phyloP scores from a whole-genome alignment of 2,329 filamentous ascomycete genomes.

The Cercospora berteroae region DNA sequence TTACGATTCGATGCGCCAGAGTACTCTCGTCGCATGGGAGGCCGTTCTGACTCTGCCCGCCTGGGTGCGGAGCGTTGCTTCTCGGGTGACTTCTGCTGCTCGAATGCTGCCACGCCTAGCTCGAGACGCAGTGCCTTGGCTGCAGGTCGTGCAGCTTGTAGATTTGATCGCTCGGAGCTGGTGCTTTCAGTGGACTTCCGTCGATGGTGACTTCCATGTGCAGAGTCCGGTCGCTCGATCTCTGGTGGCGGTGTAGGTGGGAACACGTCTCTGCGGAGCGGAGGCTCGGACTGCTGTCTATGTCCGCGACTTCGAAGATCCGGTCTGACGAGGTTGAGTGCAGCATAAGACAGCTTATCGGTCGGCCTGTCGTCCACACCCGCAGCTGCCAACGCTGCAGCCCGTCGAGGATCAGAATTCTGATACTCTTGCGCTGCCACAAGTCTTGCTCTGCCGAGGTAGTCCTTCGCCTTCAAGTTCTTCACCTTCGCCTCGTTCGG shows the following conservation, averaged over 20 bases:
- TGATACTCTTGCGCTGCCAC: slow-evolving; percentile 61
- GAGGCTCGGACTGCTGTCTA: slow-evolving; percentile 82
- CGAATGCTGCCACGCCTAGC: slow-evolving; percentile 50
- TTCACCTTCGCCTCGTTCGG: slow-evolving; percentile 98
- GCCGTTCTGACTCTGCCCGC: slow-evolving; percentile 47
- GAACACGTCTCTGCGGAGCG: slow-evolving; percentile 75
- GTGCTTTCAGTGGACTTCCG: slow-evolving; percentile 45
- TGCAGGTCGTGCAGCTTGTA: slow-evolving; percentile 43
- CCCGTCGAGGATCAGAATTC: slow-evolving; percentile 30
- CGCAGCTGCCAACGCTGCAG: slow-evolving; percentile 42
- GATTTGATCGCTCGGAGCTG: slow-evolving; percentile 41
- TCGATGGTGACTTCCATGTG: slow-evolving; percentile 22
- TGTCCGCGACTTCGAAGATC: slow-evolving; percentile 67
- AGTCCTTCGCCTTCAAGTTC: slow-evolving; percentile 96
- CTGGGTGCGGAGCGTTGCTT: slow-evolving; percentile 40
- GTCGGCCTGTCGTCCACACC: slow-evolving; percentile 75
- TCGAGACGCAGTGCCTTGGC: slow-evolving; percentile 50
- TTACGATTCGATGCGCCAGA: slow-evolving; percentile 30
- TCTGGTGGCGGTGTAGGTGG: slow-evolving; percentile 98
- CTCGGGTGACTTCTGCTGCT: slow-evolving; percentile 36
- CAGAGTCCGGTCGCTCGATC: slow-evolving; percentile 54
- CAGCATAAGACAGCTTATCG: slow-evolving; percentile 86
- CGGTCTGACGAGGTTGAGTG: slow-evolving; percentile 87
- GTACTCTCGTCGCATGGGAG: slow-evolving; percentile 38
- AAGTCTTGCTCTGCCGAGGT: slow-evolving; percentile 90